A percentile compares a stretch with the other conserved stretches of the same genome.
phyloP scores from a whole-genome alignment of 2,329 filamentous ascomycete species.

The Aspergillus puulaauensis region DNA sequence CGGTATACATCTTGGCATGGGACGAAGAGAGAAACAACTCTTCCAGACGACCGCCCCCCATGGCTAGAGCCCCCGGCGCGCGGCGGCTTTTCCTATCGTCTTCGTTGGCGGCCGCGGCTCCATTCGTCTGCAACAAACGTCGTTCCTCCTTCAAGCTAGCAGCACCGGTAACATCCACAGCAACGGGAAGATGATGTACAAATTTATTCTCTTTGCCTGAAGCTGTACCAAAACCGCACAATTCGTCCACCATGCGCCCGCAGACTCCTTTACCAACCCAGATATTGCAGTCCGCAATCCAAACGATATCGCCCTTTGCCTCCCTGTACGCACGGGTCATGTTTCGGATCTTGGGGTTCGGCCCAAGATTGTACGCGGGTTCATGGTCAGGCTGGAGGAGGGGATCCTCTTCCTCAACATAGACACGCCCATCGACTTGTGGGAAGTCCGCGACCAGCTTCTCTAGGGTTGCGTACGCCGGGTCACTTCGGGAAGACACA shows the following conservation, averaged over 20 bases:
- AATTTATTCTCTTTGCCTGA: slow-evolving; percentile 69
- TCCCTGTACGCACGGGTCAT: slow-evolving; percentile 92
- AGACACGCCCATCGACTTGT: slow-evolving; percentile 66
- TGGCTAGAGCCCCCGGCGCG: slow-evolving; percentile 27
- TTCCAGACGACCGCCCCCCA: slow-evolving; percentile 79
- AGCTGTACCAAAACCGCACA: slow-evolving; percentile 64
- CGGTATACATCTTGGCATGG: slow-evolving; percentile 96
- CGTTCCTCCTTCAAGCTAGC: slow-evolving; percentile 25
- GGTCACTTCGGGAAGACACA: slow-evolving; percentile 70
- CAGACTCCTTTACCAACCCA: slow-evolving; percentile 81
- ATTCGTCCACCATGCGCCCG: slow-evolving; percentile 83
- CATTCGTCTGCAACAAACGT: slow-evolving; percentile 14
- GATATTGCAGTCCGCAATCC: slow-evolving; percentile 95
- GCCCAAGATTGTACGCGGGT: slow-evolving; percentile 66
- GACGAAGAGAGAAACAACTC: slow-evolving; percentile 92
- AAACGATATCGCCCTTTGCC: slow-evolving; percentile 81
- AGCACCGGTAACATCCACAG: slow-evolving; percentile 65
- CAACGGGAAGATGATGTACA: slow-evolving; percentile 88
- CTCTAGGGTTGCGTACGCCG: slow-evolving; percentile 72
- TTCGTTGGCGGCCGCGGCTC: neutral
- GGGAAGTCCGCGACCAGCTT: slow-evolving; percentile 73
- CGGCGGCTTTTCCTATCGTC: slow-evolving; percentile 14
- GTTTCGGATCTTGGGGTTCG: slow-evolving; percentile 98
- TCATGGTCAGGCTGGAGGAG: slow-evolving; percentile 55
- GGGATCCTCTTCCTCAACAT: slow-evolving; percentile 81